Conservation (phyloP, 176 grass and related monocot species). For the Aegilops longissima region DNA sequence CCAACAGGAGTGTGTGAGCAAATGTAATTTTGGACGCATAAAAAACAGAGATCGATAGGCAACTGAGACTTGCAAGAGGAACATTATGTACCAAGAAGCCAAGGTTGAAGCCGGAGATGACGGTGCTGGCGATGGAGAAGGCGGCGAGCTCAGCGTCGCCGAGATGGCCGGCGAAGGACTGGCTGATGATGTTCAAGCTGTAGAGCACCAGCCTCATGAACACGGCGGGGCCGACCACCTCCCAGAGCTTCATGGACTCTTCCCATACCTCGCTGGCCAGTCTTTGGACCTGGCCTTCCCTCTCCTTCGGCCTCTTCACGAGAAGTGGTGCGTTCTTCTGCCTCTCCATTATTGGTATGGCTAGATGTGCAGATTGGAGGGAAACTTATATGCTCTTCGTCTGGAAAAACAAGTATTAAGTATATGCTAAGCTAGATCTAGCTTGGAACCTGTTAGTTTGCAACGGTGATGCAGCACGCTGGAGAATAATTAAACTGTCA, state of each 20-base stretch:
- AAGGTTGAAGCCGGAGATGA: conserved; percentile 73
- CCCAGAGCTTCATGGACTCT: background rate
- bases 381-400: background rate
- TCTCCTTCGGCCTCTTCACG: background rate
- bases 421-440: background rate
- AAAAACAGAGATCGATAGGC: too few species aligned
- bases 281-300: background rate
- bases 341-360: background rate
- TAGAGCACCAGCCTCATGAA: conserved; percentile 10
- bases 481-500: background rate
- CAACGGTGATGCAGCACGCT: background rate
- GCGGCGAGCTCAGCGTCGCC: conserved; percentile 86
- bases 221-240: background rate
- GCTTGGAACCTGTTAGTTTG: background rate
- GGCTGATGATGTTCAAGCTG: conserved; percentile 89
- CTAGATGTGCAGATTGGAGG: background rate
- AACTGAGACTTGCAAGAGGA: too few species aligned
- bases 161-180: conserved; percentile 90
- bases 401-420: background rate
- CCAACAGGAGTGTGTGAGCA: too few species aligned
- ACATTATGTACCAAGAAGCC: background rate
- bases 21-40: too few species aligned
- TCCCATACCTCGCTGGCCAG: background rate
- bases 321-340: background rate
- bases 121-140: conserved; percentile 89